Percentiles rank a stretch among this genome's conserved stretches.
These are phyloP conservation scores for Sicyos edulis DNA, from an alignment of 306 rosid genomes.

Conservation along the genomic window DNA sequence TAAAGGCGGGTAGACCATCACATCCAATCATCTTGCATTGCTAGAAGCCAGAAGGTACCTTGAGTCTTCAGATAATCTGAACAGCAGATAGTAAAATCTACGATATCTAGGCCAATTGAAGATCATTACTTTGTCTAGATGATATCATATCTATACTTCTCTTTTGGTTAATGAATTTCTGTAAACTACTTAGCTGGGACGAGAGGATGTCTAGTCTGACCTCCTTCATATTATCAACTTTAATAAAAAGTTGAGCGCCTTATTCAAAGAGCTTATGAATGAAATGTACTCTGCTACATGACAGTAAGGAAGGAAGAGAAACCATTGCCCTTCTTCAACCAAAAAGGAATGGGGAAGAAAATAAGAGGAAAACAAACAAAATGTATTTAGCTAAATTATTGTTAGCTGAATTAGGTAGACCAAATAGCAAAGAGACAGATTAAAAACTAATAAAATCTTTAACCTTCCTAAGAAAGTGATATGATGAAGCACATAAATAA, in stretches of 20 bases:
- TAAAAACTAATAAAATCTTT: neutral
- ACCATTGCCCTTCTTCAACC: neutral
- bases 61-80: neutral
- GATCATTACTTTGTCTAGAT: neutral
- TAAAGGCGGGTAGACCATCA: neutral
- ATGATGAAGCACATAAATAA: neutral
- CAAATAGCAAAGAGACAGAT: too few relatives aligned
- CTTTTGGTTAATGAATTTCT: neutral
- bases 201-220: neutral
- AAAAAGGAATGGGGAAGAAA: neutral
- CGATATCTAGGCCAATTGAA: neutral
- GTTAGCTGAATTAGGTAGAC: slow-evolving; percentile 1
- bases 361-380: neutral
- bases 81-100: neutral
- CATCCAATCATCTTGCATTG: neutral
- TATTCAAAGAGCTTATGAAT: too few relatives aligned
- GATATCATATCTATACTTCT: neutral
- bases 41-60: too few relatives aligned
- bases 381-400: neutral
- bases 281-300: too few relatives aligned
- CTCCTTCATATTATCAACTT: neutral
- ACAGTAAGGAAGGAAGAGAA: too few relatives aligned
- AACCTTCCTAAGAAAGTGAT: neutral
- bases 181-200: neutral
- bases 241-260: neutral